Conservation (phyloP, 2,329 filamentous ascomycete species). For the Podosphaera leucotricha region DNA sequence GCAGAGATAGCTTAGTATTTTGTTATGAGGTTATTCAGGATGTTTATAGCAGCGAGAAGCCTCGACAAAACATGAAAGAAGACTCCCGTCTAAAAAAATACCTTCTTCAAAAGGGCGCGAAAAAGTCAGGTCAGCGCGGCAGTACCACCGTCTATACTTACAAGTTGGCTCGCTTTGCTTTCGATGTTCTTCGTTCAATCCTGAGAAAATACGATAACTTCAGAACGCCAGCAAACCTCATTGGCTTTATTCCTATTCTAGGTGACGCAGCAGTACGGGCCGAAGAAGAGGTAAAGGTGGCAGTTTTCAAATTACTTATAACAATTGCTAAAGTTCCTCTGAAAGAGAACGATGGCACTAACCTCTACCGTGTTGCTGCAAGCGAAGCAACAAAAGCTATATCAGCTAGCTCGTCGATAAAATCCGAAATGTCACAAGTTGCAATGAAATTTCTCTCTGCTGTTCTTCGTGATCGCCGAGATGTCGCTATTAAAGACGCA, state of each 20-base stretch:
- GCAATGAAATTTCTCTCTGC: conserved; percentile 72
- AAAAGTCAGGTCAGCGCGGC: conserved; percentile 47
- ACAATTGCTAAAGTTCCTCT: conserved; percentile 71
- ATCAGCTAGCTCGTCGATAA: conserved; percentile 52
- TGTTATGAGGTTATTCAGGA: conserved; percentile 87
- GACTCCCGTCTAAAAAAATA: conserved; percentile 47
- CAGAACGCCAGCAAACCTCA: conserved; percentile 54
- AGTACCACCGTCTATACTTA: conserved; percentile 58
- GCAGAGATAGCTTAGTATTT: conserved; percentile 68
- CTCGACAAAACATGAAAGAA: conserved; percentile 26
- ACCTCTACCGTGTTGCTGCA: conserved; percentile 51
- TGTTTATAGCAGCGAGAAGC: conserved; percentile 44
- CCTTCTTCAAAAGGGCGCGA: conserved; percentile 56
- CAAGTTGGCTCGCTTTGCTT: conserved; percentile 69
- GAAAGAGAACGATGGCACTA: conserved; percentile 33
- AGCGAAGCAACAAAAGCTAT: conserved; percentile 68
- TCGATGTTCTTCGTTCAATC: conserved; percentile 70
- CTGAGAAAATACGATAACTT: conserved; percentile 67
- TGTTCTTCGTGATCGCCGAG: conserved; percentile 58
- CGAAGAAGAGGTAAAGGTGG: conserved; percentile 82
- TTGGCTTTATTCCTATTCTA: conserved; percentile 69
- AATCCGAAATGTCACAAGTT: conserved; percentile 65
- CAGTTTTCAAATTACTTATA: conserved; percentile 63
- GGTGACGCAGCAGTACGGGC: conserved; percentile 65
- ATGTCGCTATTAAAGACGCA: conserved; percentile 53